phyloP scores from a whole-genome alignment of 2,329 filamentous ascomycete species.

The Aureobasidium melanogenum region DNA sequence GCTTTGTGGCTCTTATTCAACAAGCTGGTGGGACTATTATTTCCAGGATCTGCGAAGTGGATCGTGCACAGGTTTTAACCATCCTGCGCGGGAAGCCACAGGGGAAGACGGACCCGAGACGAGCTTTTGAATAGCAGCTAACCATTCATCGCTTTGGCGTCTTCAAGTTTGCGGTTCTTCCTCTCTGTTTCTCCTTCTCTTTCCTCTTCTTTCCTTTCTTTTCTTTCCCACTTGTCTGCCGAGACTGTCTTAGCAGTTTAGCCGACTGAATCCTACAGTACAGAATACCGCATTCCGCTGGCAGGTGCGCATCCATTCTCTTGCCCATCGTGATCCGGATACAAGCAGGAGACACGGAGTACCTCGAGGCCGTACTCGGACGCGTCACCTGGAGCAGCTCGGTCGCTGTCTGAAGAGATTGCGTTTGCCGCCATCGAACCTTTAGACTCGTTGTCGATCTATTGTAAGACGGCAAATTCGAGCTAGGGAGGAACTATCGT shows the following conservation, averaged over 20 bases:
- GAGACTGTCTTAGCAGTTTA: not conserved
- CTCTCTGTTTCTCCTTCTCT: not conserved
- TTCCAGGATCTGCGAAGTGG: constrained; percentile 3
- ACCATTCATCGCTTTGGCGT: not conserved
- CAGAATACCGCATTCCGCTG: constrained; percentile 9
- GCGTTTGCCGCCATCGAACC: constrained; percentile 4
- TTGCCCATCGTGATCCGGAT: not conserved
- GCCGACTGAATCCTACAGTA: not conserved
- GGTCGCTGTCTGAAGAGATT: not conserved
- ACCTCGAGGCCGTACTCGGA: not conserved
- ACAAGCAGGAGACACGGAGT: not conserved
- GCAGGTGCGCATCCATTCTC: constrained; percentile 11
- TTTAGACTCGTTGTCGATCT: not conserved
- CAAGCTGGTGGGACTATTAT: not conserved
- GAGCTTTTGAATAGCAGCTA: not conserved
- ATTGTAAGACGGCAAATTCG: not conserved
- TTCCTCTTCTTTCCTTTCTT: not conserved
- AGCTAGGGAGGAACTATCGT: not conserved
- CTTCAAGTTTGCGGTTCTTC: not conserved
- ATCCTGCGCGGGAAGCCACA: not conserved
- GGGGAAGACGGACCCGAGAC: not conserved
- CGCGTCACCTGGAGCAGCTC: not conserved
- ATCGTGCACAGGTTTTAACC: not conserved
- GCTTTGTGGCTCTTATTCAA: not conserved
- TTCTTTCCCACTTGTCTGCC: not conserved